Evolutionary conservation across 208 protist genomes (phyloP), one percentile per base, ranked within the genome.

Genomic region (Leishmania braziliensis): DNA sequence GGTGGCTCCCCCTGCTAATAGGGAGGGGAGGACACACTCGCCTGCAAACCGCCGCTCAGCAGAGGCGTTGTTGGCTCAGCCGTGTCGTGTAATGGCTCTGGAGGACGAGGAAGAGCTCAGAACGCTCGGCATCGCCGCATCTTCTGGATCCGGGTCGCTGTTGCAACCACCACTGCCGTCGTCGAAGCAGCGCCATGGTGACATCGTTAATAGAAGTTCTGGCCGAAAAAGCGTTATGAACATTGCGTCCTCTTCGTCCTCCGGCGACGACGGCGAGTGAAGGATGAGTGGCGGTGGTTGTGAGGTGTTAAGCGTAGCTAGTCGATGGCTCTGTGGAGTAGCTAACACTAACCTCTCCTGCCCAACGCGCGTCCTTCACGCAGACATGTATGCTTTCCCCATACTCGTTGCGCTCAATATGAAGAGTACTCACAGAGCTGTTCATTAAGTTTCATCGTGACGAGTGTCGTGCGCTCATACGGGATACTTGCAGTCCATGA

Each of bases 191-290:
- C 29, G 51, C 46, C 71, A 76, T 23, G n/a, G 18, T 1, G 33
- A 33, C 14, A 62, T 8, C 18, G 51, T 33, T 20, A 60, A 76
- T 51, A 6, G 12, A 54, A 43, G 51, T 33, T 50, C 12, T 39
- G 71, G 50, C 23, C 12, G 71, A 60, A 39, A 48, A 39, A 77
- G 75, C 23, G 46, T 80, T 54, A 77, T 77, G 48, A 76, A 84
- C 56, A 50, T 72, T 39, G 80, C 75, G 9, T 76, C 80, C 3
- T 80, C 75, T 18, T 76, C 80, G 20, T 80, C 75, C 2, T 80
- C 75, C 6, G 65, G 56, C 75, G 58, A 58, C 50, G 72, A 77
- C 63, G 43, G 39, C 12, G 75, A 79, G 10, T 84, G 56, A 83
- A 16, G 29, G 29, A 26, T 48, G 50, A 3, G 14, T 62, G 71